Conservation (phyloP, 345 rosid species). For the Ceriops decandra region DNA sequence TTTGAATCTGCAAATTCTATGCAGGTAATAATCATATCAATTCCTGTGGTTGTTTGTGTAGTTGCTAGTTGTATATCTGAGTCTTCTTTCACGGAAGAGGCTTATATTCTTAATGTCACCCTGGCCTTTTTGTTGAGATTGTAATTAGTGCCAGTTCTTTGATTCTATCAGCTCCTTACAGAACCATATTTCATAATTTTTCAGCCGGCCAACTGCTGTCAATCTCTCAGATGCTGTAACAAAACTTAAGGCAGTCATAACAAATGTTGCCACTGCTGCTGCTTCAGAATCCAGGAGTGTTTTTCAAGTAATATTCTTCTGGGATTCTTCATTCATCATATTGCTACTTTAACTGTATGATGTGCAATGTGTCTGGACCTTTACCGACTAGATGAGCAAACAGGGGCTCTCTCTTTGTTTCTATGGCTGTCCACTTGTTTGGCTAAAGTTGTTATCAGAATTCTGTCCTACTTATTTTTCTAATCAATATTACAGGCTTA, state of each 20-base stretch:
- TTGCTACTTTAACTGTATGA: slow-evolving; percentile 1
- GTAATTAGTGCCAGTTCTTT: background rate
- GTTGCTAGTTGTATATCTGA: background rate
- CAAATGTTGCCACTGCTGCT: slow-evolving; percentile 39
- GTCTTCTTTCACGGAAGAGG: background rate
- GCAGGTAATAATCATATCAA: background rate
- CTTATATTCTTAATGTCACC: background rate
- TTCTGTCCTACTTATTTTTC: slow-evolving; percentile 1
- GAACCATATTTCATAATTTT: slow-evolving; percentile 15
- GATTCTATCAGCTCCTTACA: slow-evolving; percentile 8
- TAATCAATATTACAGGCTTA: slow-evolving; percentile 44
- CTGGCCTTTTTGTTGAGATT: background rate
- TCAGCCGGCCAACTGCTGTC: slow-evolving; percentile 87
- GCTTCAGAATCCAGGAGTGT: slow-evolving; percentile 39
- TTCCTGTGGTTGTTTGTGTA: background rate
- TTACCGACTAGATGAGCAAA: background rate
- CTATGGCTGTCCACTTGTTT: too few species aligned
- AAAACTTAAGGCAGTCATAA: slow-evolving; percentile 60
- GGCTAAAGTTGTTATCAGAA: background rate
- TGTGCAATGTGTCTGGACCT: slow-evolving; percentile 4
- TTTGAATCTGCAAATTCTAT: background rate
- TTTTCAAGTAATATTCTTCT: slow-evolving; percentile 46
- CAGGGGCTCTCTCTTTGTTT: background rate
- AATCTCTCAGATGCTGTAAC: slow-evolving; percentile 89
- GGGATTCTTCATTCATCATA: background rate